Evolutionary conservation across 139 green algal genomes (phyloP).

Genomic region (Micractinium conductrix): DNA sequence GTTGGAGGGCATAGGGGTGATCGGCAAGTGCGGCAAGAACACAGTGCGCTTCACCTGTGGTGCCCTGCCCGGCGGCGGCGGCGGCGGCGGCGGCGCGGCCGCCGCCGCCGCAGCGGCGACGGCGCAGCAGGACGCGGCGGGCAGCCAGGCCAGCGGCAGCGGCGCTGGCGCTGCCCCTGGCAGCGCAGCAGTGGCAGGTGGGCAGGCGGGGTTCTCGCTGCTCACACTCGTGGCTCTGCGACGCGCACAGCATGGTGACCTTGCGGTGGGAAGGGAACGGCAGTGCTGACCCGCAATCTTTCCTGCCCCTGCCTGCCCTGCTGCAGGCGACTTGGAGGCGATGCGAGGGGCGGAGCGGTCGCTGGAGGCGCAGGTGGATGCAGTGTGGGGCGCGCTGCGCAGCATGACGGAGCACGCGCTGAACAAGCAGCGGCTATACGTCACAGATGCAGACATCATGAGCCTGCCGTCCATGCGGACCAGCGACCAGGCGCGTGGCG

Average conservation of each 20-base stretch:
- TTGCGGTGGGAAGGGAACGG: too few relatives aligned
- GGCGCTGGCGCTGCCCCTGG: neutral
- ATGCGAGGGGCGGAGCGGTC: neutral
- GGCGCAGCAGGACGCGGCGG: neutral
- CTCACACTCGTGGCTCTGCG: too few relatives aligned
- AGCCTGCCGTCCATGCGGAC: conserved; percentile 65
- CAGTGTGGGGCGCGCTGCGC: conserved; percentile 11
- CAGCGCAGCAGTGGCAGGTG: neutral
- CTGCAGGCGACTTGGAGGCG: neutral
- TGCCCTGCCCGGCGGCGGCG: neutral
- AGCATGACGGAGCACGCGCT: conserved; percentile 20
- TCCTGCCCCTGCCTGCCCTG: too few relatives aligned
- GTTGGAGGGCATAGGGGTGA: conserved; percentile 94
- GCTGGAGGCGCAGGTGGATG: neutral
- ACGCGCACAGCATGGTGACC: too few relatives aligned
- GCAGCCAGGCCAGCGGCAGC: neutral
- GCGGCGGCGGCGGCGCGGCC: neutral
- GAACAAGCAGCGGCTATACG: conserved; percentile 28
- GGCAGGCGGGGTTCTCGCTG: too few relatives aligned
- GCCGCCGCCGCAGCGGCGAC: neutral
- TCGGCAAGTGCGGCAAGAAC: conserved; percentile 96
- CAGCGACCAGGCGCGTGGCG: conserved; percentile 59
- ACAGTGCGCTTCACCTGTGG: conserved; percentile 60
- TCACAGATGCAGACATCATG: conserved; percentile 82
- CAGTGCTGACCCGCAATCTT: too few relatives aligned